Base-by-base conservation (phyloP, 805 yeast species). In the Ogataea haglerorum region DNA sequence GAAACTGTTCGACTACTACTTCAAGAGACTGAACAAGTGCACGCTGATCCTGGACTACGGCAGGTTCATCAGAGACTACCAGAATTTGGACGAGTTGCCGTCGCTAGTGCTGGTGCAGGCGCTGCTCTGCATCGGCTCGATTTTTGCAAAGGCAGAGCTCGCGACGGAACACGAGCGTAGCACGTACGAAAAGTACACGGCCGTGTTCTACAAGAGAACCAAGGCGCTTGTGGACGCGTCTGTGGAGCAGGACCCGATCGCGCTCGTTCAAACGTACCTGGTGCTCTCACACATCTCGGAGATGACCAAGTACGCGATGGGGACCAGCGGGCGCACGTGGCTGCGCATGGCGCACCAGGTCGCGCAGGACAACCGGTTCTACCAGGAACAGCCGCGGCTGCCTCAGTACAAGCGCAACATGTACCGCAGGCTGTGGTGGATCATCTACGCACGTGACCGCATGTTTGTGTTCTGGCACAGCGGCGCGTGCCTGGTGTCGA, bases 391-490 rank as follows among this genome's bases (percentile, higher is more conserved):
- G 15, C 28, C 41, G 3, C 28, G 22, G 2, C n/a, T 40, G 5
- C 27, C 43, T 3, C 22, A 18, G 3, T 23, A 34, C 18, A 45
- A 43, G n/a, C 40, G 35, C n/a, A 72, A 75, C 46, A 58, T 76
- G 42, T 76, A 82, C 73, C 68, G 78, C 43, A 67, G 85, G 30
- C 65, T 81, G 10, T 83, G 87, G 86, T 83, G 90, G 90, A 69
- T 76, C 48, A 61, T 82, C 29, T 83, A 78, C 58, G 75, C 74
- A 46, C 76, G 82, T 51, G 90, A 83, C 57, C 63, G 85, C 10
- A 68, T 73, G 37, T 73, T 76, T 6, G 30, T 40, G 6, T 82
- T 83, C 47, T 68, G 76, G 46, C 76, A 79, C 59, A 90, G 90
- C n/a, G 67, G 89, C 35, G 88, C 91, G 0, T 62, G 72, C 4